Conservation (phyloP, 768 basidiomycete species). For the Kwoniella dejecticola region DNA sequence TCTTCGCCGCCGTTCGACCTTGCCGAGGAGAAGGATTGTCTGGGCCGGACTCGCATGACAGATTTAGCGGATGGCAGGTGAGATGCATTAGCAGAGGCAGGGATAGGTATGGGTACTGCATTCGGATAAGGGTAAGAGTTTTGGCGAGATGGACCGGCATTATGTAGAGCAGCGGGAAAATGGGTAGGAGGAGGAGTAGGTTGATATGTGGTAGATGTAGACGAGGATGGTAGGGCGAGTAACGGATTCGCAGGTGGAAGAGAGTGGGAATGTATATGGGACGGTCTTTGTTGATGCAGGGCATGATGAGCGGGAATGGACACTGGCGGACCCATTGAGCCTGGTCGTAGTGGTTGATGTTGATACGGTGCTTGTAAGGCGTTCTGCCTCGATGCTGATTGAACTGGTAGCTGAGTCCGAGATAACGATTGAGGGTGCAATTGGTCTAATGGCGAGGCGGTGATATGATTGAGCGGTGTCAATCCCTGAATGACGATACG, state of each 20-base stretch:
- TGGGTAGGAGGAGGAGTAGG: background rate
- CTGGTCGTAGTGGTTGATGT: background rate
- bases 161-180: background rate
- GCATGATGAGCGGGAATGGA: background rate
- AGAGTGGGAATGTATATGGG: conserved; percentile 3
- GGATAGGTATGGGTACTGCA: background rate
- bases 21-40: background rate
- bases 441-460: conserved; percentile 6
- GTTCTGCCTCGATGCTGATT: background rate
- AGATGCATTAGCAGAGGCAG: background rate
- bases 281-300: background rate
- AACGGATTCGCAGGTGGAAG: background rate
- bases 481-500: background rate
- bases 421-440: background rate
- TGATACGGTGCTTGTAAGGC: background rate
- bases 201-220: background rate
- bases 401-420: background rate
- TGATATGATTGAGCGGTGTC: conserved; percentile 8
- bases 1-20: conserved; percentile 7
- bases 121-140: background rate
- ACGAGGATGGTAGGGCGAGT: background rate
- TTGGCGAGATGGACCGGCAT: background rate
- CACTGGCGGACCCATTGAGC: background rate
- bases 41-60: background rate
- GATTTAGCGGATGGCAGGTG: conserved; percentile 2